Base-by-base conservation (phyloP, 2,329 filamentous ascomycete genomes). In the Onygenales sp. region DNA sequence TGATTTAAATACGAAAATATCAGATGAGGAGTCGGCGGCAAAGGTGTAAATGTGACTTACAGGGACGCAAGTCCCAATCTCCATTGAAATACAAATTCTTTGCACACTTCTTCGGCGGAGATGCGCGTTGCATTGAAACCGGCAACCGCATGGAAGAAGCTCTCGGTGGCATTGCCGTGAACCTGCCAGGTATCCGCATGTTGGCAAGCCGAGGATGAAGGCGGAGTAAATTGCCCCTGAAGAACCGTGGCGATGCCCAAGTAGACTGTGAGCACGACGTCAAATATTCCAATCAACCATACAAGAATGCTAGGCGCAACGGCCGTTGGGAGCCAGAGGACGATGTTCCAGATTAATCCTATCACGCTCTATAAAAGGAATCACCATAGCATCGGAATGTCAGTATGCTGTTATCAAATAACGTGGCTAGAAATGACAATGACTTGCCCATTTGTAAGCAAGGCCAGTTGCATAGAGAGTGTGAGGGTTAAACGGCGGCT, bases 331-430 rank as follows among this genome's bases (percentile, higher is more conserved):
- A 54, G 11, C 47, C 39, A 54, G 9, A 54, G 17, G 31, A 17
- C 52, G 21, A 51, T 39, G 36, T 54, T 54, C 47, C 47, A 54
- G 32, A 31, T 36, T 32, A 51, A 45, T 36, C 33, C 52, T 14
- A 54, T 51, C 9, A 5, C 9, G 32, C 17, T 38, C 52, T 54
- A 13, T 17, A 7, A 9, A 10, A 38, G 10, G 27, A 17, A 21
- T 5, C 21, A 4, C 13, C 10, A 17, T 21, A 10, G 7, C 11
- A 50, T 32, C 5, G 21, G 4, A 32, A 14, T 7, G 41, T 53
- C 27, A 47, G 43, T 13, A 7, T 11, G 32, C 42, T 39, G 36
- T 13, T 36, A 35, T n/a, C 13, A 36, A 41, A 41, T 17, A 36
- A 35, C 2, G 32, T 8, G 10, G 41, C 10, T 9, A 27, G 21